Percentiles rank a stretch among this genome's conserved stretches.
phyloP scores from a whole-genome alignment of 2,329 filamentous ascomycete species.

The Aspergillus ibericus region DNA sequence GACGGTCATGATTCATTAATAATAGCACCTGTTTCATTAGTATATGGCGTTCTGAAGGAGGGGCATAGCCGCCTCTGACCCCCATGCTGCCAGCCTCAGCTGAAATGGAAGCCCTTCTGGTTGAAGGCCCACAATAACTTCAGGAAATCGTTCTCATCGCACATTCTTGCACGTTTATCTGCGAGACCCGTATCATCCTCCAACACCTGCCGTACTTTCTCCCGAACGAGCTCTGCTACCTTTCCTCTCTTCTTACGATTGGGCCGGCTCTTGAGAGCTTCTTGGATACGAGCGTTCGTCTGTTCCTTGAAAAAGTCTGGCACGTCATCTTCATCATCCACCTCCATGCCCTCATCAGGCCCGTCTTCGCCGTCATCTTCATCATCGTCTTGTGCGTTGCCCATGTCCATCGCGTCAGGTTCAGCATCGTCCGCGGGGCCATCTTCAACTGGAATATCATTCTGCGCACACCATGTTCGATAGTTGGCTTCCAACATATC shows the following conservation, averaged over 20 bases:
- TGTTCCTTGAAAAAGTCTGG: constrained; percentile 80
- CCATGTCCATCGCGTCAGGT: constrained; percentile 39
- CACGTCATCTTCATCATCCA: constrained; percentile 63
- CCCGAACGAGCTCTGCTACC: constrained; percentile 75
- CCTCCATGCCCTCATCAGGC: constrained; percentile 53
- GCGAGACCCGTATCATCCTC: constrained; percentile 76
- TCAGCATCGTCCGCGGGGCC: constrained; percentile 43
- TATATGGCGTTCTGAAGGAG: constrained; percentile 7
- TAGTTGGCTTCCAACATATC: constrained; percentile 86
- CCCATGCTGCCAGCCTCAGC: constrained; percentile 44
- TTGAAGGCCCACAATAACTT: constrained; percentile 82
- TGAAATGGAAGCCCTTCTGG: constrained; percentile 89
- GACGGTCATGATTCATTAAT: constrained; percentile 35
- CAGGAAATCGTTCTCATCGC: constrained; percentile 90
- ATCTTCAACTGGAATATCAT: constrained; percentile 77
- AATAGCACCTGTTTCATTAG: constrained; percentile 16
- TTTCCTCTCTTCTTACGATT: constrained; percentile 73
- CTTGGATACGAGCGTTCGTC: constrained; percentile 31
- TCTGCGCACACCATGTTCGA: constrained; percentile 83
- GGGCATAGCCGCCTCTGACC: not conserved
- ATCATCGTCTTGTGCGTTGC: constrained; percentile 35
- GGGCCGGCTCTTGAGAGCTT: constrained; percentile 51
- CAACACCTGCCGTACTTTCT: constrained; percentile 83
- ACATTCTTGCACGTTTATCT: constrained; percentile 79
- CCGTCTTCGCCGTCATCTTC: constrained; percentile 47